Conservation (phyloP, 495 filamentous ascomycete genomes). For the Talaromyces nanjingensis region DNA sequence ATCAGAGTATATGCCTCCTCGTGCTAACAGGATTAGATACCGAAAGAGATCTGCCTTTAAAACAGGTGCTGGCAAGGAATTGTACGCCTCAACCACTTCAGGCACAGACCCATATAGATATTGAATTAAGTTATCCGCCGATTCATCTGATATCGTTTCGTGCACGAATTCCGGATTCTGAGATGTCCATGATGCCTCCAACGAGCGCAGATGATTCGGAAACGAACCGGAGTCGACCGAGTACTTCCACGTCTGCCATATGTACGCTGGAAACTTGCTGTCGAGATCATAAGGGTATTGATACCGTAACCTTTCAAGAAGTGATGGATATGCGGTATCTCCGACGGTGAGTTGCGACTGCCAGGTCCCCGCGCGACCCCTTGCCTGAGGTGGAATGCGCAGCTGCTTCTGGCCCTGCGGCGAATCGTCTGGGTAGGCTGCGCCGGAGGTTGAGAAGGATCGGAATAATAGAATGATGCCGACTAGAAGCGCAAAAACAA, state of each 20-base stretch:
- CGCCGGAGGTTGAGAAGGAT: constrained; percentile 42
- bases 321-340: constrained; percentile 52
- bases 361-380: constrained; percentile 12
- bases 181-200: constrained; percentile 88
- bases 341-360: constrained; percentile 36
- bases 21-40: constrained; percentile 87
- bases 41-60: constrained; percentile 98
- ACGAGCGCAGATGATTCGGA: constrained; percentile 59
- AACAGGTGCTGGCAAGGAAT: constrained; percentile 74
- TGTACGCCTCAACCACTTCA: constrained; percentile 88
- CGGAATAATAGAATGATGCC: constrained; percentile 65
- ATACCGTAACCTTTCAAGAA: constrained; percentile 81
- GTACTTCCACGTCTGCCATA: constrained; percentile 99
- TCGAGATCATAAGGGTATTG: constrained; percentile 90
- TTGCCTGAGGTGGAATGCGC: constrained; percentile 24
- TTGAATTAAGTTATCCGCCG: constrained; percentile 70
- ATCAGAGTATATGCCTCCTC: constrained; percentile 93
- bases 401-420: constrained; percentile 25
- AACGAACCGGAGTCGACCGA: constrained; percentile 78
- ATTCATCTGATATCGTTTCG: constrained; percentile 90
- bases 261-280: constrained; percentile 87
- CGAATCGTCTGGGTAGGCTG: constrained; percentile 10
- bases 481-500: constrained; percentile 61
- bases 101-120: constrained; percentile 84
- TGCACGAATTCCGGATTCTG: constrained; percentile 88